A percentile compares a stretch with the other conserved stretches of the same genome.
Conservation (phyloP, 1,139 yeast genomes). For the Blastobotrys petasosporus region DNA sequence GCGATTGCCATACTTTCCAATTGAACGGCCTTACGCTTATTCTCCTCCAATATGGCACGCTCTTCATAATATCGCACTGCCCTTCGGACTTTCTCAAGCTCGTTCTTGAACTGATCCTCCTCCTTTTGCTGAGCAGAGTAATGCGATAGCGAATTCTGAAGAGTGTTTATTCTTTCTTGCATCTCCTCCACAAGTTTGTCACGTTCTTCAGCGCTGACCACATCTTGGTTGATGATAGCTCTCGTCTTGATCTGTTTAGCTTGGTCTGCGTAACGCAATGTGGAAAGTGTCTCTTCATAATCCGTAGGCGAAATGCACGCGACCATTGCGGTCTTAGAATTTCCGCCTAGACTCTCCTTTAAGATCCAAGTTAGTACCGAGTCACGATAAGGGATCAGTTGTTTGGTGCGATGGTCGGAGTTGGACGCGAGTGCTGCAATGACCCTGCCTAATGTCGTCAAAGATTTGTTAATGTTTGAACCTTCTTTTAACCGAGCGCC, state of each 20-base stretch:
- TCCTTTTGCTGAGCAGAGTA: conserved; percentile 23
- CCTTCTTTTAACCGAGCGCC: conserved; percentile 71
- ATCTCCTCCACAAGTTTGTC: conserved; percentile 37
- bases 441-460: conserved; percentile 72
- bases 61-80: conserved; percentile 42
- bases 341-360: conserved; percentile 68
- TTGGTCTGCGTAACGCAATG: conserved; percentile 67
- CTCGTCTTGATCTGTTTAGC: conserved; percentile 63
- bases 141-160: conserved; percentile 32
- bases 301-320: conserved; percentile 73
- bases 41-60: conserved; percentile 35
- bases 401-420: conserved; percentile 22
- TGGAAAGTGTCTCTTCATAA: conserved; percentile 67
- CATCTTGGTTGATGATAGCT: conserved; percentile 48
- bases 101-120: conserved; percentile 27
- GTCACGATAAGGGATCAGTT: conserved; percentile 63
- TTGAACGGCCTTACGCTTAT: conserved; percentile 33
- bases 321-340: conserved; percentile 68
- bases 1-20: conserved; percentile 30
- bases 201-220: conserved; percentile 35
- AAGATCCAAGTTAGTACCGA: conserved; percentile 66
- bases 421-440: conserved; percentile 52
- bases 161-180: conserved; percentile 37
- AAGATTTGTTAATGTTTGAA: conserved; percentile 63
- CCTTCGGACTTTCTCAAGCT: conserved; percentile 32